Base-by-base conservation (phyloP, 2,329 filamentous ascomycete species). In the Grosmannia penicillata region DNA sequence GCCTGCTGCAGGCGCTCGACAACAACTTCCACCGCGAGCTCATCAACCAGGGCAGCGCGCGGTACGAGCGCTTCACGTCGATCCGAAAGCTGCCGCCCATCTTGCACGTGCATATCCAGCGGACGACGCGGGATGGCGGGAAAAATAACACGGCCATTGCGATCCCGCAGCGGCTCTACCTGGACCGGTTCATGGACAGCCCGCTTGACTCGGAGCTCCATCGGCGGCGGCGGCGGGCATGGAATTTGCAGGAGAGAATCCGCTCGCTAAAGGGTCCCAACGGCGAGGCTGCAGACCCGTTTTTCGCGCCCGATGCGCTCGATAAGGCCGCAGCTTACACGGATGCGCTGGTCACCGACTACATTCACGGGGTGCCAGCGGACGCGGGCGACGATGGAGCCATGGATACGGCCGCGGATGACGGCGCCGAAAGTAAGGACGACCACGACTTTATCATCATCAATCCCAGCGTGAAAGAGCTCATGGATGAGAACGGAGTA, bases 91-190 rank as follows among this genome's bases (percentile, higher is more conserved):
- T 87, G 10, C 86, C 91, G 1, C 86, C 87, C 0, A 73, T 98
- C 24, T 63, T 96, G 15, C 87, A 95, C 50, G 76, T 98, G 32
- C 82, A 86, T 47, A 83, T 98, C 24, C 85, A 93, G 53, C 77
- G 91, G 6, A 78, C 82, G 4, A 77, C 80, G 42, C 84, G 76
- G 36, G 78, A 84, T 46, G 68, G 70, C 7, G 68, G 68, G 31
- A 93, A 93, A 53, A 85, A 86, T 22, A 75, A 75, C 38, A 77
- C 86, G 43, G 75, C 82, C 10, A 72, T 98, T 11, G 68, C 75
- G 17, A 74, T 98, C n/a, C 77, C 80, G 5, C 79, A 91, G 47
- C 78, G 70, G 2, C 68, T 98, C 11, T 93, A 83, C 52, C 66
- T 98, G 38, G 91, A 96, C 57, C 74, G 87, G 22, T 98, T 93